These are phyloP conservation scores for Boletellus emodensis DNA, from an alignment of 768 basidiomycete genomes.

Conservation along the genomic window DNA sequence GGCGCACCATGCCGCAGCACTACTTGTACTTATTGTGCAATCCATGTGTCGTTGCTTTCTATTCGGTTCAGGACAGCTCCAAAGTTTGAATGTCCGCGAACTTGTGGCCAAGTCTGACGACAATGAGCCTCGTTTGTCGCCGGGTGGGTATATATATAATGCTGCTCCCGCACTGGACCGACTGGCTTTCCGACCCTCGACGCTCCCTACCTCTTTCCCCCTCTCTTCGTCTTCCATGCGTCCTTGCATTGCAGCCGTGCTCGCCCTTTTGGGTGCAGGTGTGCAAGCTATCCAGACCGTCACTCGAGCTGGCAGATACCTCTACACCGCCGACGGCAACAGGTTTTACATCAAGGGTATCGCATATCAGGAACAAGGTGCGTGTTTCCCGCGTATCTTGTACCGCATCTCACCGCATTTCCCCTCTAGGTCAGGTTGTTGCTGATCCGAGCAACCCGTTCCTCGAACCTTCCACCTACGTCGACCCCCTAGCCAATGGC, in stretches of 20 bases:
- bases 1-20: slow-evolving; percentile 35
- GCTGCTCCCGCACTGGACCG: not conserved
- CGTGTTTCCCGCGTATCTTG: not conserved
- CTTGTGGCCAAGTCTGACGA: no score
- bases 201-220: slow-evolving; percentile 10
- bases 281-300: slow-evolving; percentile 69
- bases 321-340: slow-evolving; percentile 70
- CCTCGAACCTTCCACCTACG: slow-evolving; percentile 67
- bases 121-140: no score
- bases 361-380: slow-evolving; percentile 82
- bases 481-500: slow-evolving; percentile 71
- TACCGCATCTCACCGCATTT: not conserved
- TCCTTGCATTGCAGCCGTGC: slow-evolving; percentile 17
- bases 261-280: slow-evolving; percentile 39
- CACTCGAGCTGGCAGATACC: slow-evolving; percentile 69
- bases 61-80: not conserved
- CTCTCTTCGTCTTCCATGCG: slow-evolving; percentile 24
- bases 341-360: slow-evolving; percentile 89
- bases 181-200: not conserved
- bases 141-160: no score
- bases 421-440: slow-evolving; percentile 34
- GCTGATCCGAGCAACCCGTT: slow-evolving; percentile 55
- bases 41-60: slow-evolving; percentile 31
- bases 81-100: no score
- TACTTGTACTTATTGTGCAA: slow-evolving; percentile 40